Evolutionary conservation across 805 yeast species (phyloP).

Genomic region (Starmerella scarabaei): DNA sequence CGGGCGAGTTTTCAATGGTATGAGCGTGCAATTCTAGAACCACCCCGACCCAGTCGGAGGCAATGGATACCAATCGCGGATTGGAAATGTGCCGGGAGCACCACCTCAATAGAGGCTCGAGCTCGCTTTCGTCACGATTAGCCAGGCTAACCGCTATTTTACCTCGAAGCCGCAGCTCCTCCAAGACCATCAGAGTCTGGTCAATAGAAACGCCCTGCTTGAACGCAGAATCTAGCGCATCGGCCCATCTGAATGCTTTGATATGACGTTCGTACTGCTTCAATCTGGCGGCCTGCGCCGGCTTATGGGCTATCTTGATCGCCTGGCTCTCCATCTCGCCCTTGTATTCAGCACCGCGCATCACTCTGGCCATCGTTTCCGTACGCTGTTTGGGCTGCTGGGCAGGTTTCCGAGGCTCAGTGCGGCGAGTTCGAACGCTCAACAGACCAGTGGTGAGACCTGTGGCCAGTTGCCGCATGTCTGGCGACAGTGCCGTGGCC

Average conservation of each 20-base stretch:
- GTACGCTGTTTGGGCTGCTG: slow-evolving; percentile 30
- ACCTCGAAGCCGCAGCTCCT: slow-evolving; percentile 79
- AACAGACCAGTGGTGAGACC: slow-evolving; percentile 84
- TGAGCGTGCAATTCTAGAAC: slow-evolving; percentile 63
- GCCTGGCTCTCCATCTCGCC: slow-evolving; percentile 78
- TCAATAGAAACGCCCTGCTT: slow-evolving; percentile 67
- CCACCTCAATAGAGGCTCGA: slow-evolving; percentile 84
- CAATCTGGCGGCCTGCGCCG: slow-evolving; percentile 32
- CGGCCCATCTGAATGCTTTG: slow-evolving; percentile 82
- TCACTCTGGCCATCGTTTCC: slow-evolving; percentile 61
- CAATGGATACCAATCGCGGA: slow-evolving; percentile 50
- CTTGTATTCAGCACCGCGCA: slow-evolving; percentile 79
- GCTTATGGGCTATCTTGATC: slow-evolving; percentile 36
- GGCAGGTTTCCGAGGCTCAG: slow-evolving; percentile 37
- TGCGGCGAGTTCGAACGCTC: slow-evolving; percentile 76
- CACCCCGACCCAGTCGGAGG: slow-evolving; percentile 56
- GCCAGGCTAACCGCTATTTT: slow-evolving; percentile 69
- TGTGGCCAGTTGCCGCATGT: slow-evolving; percentile 75
- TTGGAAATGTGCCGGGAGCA: slow-evolving; percentile 63
- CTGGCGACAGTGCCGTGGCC: slow-evolving; percentile 80
- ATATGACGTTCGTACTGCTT: slow-evolving; percentile 73
- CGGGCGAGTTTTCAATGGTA: slow-evolving; percentile 60
- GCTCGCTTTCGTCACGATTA: slow-evolving; percentile 71
- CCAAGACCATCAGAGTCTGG: slow-evolving; percentile 65
- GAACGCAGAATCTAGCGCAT: slow-evolving; percentile 81